Percentiles rank a stretch among this genome's conserved stretches.
Conservation (phyloP, 306 rosid genomes). For the Spatholobus suberectus region DNA sequence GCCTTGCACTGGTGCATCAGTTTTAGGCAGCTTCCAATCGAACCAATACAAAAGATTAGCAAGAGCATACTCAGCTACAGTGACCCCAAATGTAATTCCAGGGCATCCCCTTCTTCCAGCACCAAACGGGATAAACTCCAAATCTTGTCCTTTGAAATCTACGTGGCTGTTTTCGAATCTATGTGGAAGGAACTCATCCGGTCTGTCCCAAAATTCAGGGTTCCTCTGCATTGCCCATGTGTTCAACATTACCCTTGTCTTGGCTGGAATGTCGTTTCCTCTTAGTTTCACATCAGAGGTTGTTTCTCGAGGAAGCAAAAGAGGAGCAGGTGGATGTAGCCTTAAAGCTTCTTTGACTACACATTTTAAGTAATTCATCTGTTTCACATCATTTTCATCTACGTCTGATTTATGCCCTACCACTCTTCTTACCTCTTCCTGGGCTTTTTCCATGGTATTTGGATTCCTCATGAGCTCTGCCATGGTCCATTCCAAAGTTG, state of each 20-base stretch:
- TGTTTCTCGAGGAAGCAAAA: slow-evolving; percentile 47
- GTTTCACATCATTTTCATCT: slow-evolving; percentile 36
- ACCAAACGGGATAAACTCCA: slow-evolving; percentile 37
- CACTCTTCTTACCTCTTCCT: slow-evolving; percentile 58
- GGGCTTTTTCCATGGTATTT: slow-evolving; percentile 51
- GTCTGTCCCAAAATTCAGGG: slow-evolving; percentile 32
- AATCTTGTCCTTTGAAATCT: slow-evolving; percentile 34
- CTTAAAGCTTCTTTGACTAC: slow-evolving; percentile 56
- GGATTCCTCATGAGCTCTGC: slow-evolving; percentile 55
- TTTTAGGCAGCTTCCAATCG: slow-evolving; percentile 35
- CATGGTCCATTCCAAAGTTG: slow-evolving; percentile 56
- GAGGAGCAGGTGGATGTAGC: slow-evolving; percentile 55
- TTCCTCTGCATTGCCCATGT: slow-evolving; percentile 54
- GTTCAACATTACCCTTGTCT: slow-evolving; percentile 46
- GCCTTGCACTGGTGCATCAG: background rate
- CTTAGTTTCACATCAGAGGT: background rate
- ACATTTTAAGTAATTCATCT: slow-evolving; percentile 59
- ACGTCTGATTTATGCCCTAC: slow-evolving; percentile 45
- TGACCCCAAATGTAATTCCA: slow-evolving; percentile 39
- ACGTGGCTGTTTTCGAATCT: slow-evolving; percentile 18
- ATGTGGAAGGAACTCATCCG: slow-evolving; percentile 28
- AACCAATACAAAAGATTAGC: slow-evolving; percentile 50
- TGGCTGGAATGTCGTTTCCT: slow-evolving; percentile 46
- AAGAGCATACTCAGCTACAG: slow-evolving; percentile 32
- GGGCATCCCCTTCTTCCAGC: slow-evolving; percentile 49